Conservation (phyloP, 2,329 filamentous ascomycete species). For the Diaporthe australafricana region DNA sequence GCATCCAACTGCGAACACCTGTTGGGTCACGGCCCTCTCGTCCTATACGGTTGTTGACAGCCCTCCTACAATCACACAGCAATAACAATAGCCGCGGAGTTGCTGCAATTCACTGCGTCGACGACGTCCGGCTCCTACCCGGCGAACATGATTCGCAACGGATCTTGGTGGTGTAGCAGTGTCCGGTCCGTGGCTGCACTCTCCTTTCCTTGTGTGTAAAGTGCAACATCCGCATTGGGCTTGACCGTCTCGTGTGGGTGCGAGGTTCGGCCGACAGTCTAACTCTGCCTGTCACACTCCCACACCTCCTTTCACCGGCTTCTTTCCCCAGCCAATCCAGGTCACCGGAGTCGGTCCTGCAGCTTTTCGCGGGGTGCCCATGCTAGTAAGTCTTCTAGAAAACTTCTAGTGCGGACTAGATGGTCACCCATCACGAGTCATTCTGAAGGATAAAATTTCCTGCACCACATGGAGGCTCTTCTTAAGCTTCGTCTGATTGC, state of each 20-base stretch:
- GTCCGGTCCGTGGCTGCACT: neutral
- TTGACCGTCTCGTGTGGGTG: slow-evolving; percentile 20
- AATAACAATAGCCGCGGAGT: neutral
- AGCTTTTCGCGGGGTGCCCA: slow-evolving; percentile 1
- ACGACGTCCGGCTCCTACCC: neutral
- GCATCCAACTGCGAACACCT: neutral
- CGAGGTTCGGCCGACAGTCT: slow-evolving; percentile 1
- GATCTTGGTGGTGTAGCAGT: neutral
- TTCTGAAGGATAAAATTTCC: slow-evolving; percentile 12
- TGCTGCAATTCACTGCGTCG: neutral
- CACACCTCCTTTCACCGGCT: slow-evolving; percentile 10
- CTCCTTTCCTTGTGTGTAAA: neutral
- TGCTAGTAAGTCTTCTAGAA: slow-evolving; percentile 23
- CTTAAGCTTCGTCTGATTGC: neutral
- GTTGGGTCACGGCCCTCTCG: neutral
- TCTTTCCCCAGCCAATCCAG: slow-evolving; percentile 25
- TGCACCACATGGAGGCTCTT: slow-evolving; percentile 3
- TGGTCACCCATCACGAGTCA: slow-evolving; percentile 21
- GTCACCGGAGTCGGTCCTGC: neutral
- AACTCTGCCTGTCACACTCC: slow-evolving; percentile 16
- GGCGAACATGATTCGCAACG: neutral
- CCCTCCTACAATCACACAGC: neutral
- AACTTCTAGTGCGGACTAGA: slow-evolving; percentile 21
- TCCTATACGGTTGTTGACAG: neutral
- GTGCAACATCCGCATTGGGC: neutral